Evolutionary conservation across 805 yeast genomes (phyloP), one percentile per base, ranked within the genome.

Genomic region (Candida succiphila): DNA sequence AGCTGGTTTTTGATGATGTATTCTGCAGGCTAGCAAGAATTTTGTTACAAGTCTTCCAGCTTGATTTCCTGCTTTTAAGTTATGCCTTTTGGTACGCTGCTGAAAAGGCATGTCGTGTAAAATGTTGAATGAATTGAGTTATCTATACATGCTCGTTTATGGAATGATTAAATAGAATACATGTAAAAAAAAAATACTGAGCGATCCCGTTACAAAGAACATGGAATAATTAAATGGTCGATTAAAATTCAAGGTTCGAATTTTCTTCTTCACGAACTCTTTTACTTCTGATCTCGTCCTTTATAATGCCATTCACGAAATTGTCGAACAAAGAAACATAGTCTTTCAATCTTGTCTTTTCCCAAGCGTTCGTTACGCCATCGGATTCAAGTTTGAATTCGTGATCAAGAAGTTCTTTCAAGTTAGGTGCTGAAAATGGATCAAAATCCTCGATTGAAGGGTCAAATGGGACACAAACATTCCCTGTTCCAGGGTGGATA

Each of bases 401-500:
- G 48, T 87, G 88, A 18, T 63, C 58, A 37, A 82, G 78, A 17
- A 89, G 56, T 25, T 62, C 61, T 32, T 73, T 60, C 37, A 88
- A 61, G 40, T 77, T 83, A 14, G 97, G 97, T 2, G 94, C 88
- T 10, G 61, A 63, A 41, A 70, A 69, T 2, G 96, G 96, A 45
- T 80, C 75, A 49, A 89, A 92, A 4, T 75, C 75, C 26, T 59
- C 50, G 4, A 41, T 50, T 0, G 36, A 36, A 1, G 78, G 76
- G 44, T 73, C 75, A 41, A 74, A 80, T 0, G 97, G 96, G 7
- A 92, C 95, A 72, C 97, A 92, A 3, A 92, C 83, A 47, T 84
- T 81, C 7, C 96, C 96, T 0, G 98, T 92, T 2, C 86, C 78
- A 2, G 98, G 98, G 55, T 92, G 98, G 28, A 92, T 78, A 62